phyloP scores from a whole-genome alignment of 2,329 filamentous ascomycete species.

The Apiospora pterosperma region DNA sequence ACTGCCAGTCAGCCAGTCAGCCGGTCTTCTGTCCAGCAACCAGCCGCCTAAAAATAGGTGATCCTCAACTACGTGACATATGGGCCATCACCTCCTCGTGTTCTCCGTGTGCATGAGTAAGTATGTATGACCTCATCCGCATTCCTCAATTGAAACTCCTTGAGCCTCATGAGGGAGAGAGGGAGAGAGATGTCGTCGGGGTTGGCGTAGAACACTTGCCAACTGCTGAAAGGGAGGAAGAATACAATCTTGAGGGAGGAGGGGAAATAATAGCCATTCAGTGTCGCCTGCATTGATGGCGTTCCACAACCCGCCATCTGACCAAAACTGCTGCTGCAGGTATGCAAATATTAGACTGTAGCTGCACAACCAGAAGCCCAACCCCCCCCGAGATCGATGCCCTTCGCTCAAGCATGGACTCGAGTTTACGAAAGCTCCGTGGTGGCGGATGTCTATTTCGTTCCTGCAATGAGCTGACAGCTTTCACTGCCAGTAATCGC shows the following conservation, averaged over 20 bases:
- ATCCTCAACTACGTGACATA: not conserved
- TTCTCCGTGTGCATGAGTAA: not conserved
- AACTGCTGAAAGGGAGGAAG: not conserved
- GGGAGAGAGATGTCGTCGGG: not conserved
- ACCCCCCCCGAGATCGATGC: not conserved
- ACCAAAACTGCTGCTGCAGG: not conserved
- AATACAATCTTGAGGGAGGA: not conserved
- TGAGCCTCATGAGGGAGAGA: not conserved
- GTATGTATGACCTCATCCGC: not conserved
- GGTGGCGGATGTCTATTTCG: not conserved
- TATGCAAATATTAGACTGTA: not conserved
- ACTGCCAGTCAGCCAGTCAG: not conserved
- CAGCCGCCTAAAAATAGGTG: slow-evolving; percentile 1
- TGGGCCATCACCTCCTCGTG: not conserved
- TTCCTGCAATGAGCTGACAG: not conserved
- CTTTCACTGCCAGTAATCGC: not conserved
- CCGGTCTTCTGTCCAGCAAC: not conserved
- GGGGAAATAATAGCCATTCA: not conserved
- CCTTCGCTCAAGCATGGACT: not conserved
- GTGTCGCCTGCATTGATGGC: not conserved
- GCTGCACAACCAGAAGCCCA: not conserved
- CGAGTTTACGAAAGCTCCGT: not conserved
- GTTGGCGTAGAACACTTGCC: not conserved
- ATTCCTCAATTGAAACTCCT: not conserved
- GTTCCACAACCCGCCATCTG: slow-evolving; percentile 2